phyloP scores from a whole-genome alignment of 2,329 filamentous ascomycete species.

The Lithohypha guttulata region DNA sequence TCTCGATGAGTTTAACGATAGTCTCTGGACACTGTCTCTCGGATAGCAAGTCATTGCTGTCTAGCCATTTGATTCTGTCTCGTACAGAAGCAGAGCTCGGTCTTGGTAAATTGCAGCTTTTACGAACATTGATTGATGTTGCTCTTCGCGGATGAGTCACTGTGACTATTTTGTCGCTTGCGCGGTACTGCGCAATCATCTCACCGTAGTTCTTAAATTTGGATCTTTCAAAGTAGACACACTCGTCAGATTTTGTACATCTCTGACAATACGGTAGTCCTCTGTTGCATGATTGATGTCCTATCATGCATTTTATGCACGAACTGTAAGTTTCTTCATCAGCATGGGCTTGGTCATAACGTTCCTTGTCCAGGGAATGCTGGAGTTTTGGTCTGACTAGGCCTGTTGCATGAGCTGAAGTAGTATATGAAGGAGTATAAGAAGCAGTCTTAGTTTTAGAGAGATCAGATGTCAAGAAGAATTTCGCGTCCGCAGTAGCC shows the following conservation, averaged over 20 bases:
- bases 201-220: neutral
- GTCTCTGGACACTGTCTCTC: neutral
- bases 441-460: no score
- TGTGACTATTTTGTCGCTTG: neutral
- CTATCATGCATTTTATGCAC: neutral
- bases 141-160: neutral
- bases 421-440: no score
- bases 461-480: slow-evolving; percentile 1
- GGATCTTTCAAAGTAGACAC: neutral
- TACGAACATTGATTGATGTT: neutral
- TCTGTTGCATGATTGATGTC: neutral
- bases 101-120: neutral
- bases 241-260: neutral
- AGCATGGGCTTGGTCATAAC: neutral
- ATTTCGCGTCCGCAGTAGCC: neutral
- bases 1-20: neutral
- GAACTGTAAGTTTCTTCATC: neutral
- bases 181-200: neutral
- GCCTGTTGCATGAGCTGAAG: no score
- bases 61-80: neutral
- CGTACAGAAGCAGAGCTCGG: neutral
- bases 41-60: neutral
- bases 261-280: neutral
- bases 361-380: neutral
- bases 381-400: neutral